Evolutionary conservation across 352 stramenopile species (phyloP).

Genomic region (Blastocystis sp.): DNA sequence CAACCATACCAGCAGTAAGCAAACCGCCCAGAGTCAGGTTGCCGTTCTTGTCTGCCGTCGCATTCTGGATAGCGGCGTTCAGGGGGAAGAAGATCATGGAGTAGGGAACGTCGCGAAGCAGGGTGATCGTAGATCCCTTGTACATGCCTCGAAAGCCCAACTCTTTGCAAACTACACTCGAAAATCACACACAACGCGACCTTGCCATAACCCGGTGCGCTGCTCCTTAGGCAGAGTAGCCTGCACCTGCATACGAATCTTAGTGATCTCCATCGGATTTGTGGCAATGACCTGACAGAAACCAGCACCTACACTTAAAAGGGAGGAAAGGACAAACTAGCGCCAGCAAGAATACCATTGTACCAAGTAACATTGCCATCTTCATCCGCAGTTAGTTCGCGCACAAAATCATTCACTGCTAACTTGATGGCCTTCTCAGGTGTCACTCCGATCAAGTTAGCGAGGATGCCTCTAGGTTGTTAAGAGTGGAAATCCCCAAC

Average conservation of each 20-base stretch:
- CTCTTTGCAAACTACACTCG: constrained; percentile 64
- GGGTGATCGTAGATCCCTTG: constrained; percentile 76
- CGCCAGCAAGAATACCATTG: constrained; percentile 72
- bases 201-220: constrained; percentile 62
- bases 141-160: constrained; percentile 78
- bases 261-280: constrained; percentile 83
- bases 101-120: constrained; percentile 84
- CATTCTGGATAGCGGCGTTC: constrained; percentile 74
- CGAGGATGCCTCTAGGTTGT: constrained; percentile 68
- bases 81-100: constrained; percentile 83
- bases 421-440: constrained; percentile 84
- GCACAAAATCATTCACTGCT: constrained; percentile 81
- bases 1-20: constrained; percentile 70
- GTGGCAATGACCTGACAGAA: constrained; percentile 76
- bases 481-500: not conserved
- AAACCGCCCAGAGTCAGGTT: constrained; percentile 70
- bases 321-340: constrained; percentile 61
- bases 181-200: not conserved
- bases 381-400: constrained; percentile 71
- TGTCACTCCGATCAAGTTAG: constrained; percentile 76
- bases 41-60: constrained; percentile 69
- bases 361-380: constrained; percentile 71
- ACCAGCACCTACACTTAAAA: constrained; percentile 68
- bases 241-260: constrained; percentile 82
- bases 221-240: constrained; percentile 71